phyloP scores from a whole-genome alignment of 2,329 filamentous ascomycete genomes.

The Tetracladium maxilliforme region DNA sequence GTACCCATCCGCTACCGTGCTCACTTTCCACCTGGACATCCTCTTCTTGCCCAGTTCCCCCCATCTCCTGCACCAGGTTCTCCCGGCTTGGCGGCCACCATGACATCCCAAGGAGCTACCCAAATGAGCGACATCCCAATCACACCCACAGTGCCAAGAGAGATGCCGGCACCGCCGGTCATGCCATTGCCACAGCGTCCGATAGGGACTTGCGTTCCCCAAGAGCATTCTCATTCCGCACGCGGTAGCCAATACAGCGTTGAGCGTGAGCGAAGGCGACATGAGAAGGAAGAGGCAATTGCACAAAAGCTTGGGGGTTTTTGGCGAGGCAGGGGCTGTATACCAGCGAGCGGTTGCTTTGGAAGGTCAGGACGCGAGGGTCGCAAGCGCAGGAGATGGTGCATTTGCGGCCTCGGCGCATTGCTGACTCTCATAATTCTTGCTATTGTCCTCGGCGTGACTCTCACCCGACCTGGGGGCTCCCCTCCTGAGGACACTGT shows the following conservation, averaged over 20 bases:
- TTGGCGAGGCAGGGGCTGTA: slow-evolving; percentile 51
- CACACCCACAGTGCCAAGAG: slow-evolving; percentile 29
- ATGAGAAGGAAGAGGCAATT: slow-evolving; percentile 51
- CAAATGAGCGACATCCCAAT: slow-evolving; percentile 43
- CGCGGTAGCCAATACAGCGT: slow-evolving; percentile 12
- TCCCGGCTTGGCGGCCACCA: slow-evolving; percentile 44
- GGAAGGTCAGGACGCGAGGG: slow-evolving; percentile 48
- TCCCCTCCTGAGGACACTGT: too few relatives aligned
- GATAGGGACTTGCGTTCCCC: not conserved
- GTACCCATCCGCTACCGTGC: slow-evolving; percentile 45
- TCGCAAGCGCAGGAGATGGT: slow-evolving; percentile 46
- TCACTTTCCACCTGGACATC: slow-evolving; percentile 40
- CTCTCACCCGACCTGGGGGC: slow-evolving; percentile 30
- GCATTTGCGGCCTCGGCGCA: slow-evolving; percentile 32
- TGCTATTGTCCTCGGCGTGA: slow-evolving; percentile 40
- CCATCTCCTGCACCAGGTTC: slow-evolving; percentile 47
- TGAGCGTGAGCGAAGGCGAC: slow-evolving; percentile 36
- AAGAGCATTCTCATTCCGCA: not conserved
- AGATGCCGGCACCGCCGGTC: too few relatives aligned
- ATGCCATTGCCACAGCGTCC: not conserved
- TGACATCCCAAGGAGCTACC: slow-evolving; percentile 47
- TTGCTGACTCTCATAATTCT: slow-evolving; percentile 41
- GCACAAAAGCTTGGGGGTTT: slow-evolving; percentile 41
- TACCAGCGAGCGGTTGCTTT: slow-evolving; percentile 49
- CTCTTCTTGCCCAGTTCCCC: slow-evolving; percentile 34